Evolutionary conservation across 192 early-diverging fungal species (phyloP), one percentile per base, ranked within the genome.

Genomic region (Chytriomyces sp.): DNA sequence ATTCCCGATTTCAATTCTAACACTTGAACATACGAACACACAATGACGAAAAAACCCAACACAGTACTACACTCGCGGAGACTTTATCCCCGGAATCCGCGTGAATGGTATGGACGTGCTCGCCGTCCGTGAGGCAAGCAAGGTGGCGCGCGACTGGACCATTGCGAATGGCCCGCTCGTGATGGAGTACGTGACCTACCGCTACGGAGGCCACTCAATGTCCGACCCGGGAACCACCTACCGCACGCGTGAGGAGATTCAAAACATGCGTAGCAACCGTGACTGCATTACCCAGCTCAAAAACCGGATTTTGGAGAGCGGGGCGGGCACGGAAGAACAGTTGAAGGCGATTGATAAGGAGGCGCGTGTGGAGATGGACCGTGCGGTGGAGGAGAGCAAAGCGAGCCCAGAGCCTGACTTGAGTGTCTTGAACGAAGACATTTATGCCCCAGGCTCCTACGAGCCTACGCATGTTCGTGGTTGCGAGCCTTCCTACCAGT

Each of bases 161-260:
- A 64, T 87, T 44, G 94, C 89, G 73, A 91, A 96, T 68, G 96
- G 96, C 10, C 95, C 96, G 40, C 77, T 98, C 61, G 87, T 99
- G 33, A 85, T 97, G 80, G 95, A 99, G 87, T 88, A 96, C 88
- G 90, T 91, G 73, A 99, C 96, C 30, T 99, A 99, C 86, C 94
- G 95, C 60, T 99, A 99, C 84, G 96, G 95, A 81, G 96, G 96
- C 61, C 96, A 99, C 93, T 99, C 96, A 74, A 99, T 99, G 96
- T 99, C 95, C 65, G 95, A 99, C 82, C 96, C 95, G 28, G 96
- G 96, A 74, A 99, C 95, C 80, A 98, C 94, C 40, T 99, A 99
- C 92, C 91, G 96, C 74, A 95, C 94, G 64, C 93, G 96, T 81
- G 96, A 99, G 85, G 95, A 99, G 87, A 94, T 97, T 70, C 93